A percentile compares a stretch with the other conserved stretches of the same genome.
phyloP scores from a whole-genome alignment of 768 basidiomycete species.

The Coprinellus aureogranulatus region DNA sequence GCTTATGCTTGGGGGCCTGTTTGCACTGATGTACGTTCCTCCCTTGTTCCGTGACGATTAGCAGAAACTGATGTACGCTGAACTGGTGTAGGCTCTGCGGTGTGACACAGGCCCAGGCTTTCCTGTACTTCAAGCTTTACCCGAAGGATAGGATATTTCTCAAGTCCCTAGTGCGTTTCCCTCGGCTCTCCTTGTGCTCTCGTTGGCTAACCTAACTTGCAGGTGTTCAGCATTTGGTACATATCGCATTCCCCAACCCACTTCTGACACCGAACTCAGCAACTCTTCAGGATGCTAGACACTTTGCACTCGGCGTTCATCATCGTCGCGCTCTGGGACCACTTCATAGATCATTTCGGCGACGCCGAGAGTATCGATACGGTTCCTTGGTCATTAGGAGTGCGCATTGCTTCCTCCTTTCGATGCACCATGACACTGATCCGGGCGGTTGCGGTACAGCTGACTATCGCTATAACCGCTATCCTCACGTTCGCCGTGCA shows the following conservation, averaged over 20 bases:
- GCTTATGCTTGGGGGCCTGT: conserved; percentile 35
- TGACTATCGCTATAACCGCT: conserved; percentile 28
- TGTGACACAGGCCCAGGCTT: conserved; percentile 30
- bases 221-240: conserved; percentile 35
- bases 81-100: conserved; percentile 24
- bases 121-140: conserved; percentile 35
- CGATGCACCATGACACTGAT: not conserved
- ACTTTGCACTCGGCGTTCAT: conserved; percentile 36
- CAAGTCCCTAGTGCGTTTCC: conserved; percentile 27
- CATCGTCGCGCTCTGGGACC: conserved; percentile 39
- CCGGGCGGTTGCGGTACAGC: conserved; percentile 11
- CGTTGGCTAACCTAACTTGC: not conserved
- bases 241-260: no score
- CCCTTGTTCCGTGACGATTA: not conserved
- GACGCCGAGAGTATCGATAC: conserved; percentile 21
- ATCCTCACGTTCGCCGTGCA: conserved; percentile 33
- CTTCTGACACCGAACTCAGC: no score
- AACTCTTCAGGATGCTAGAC: conserved; percentile 34
- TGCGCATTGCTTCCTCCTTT: not conserved
- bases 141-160: conserved; percentile 22
- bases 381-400: conserved; percentile 32
- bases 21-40: conserved; percentile 33
- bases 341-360: conserved; percentile 34
- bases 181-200: not conserved
- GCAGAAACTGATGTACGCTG: not conserved